A percentile compares a stretch with the other conserved stretches of the same genome.
Conservation (phyloP, 176 grass and related monocot genomes). For the Calamus simplicifolius region DNA sequence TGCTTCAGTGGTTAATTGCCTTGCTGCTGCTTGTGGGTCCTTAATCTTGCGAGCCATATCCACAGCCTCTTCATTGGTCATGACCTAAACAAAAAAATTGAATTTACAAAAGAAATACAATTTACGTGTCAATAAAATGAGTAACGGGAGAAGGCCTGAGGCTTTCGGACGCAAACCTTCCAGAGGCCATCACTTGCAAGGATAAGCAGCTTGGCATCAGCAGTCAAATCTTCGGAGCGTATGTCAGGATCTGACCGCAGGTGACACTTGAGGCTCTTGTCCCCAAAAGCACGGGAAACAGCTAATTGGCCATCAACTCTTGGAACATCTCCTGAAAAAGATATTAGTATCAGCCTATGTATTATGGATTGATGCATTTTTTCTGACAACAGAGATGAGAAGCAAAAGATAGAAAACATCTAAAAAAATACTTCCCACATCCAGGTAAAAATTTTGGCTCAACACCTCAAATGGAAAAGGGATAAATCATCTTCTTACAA, state of each 20-base stretch:
- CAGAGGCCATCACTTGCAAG: slow-evolving; percentile 78
- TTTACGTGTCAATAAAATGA: neutral
- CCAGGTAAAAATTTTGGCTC: too few species aligned
- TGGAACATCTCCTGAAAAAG: slow-evolving; percentile 69
- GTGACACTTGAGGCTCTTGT: slow-evolving; percentile 67
- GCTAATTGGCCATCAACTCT: slow-evolving; percentile 74
- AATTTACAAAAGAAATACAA: neutral
- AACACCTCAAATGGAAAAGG: too few species aligned
- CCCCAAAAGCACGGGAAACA: slow-evolving; percentile 79
- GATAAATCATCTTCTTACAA: too few species aligned
- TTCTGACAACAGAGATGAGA: too few species aligned
- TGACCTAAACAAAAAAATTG: slow-evolving; percentile 42
- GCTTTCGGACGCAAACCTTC: slow-evolving; percentile 39
- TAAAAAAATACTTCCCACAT: neutral
- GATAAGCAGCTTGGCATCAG: slow-evolving; percentile 55
- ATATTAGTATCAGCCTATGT: neutral
- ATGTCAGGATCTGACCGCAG: slow-evolving; percentile 72
- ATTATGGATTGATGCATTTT: too few species aligned
- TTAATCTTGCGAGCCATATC: slow-evolving; percentile 64
- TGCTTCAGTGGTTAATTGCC: slow-evolving; percentile 46
- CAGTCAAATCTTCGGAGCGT: slow-evolving; percentile 43
- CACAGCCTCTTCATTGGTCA: slow-evolving; percentile 56
- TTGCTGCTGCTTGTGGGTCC: slow-evolving; percentile 62
- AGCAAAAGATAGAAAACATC: neutral
- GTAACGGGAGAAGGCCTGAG: neutral